Evolutionary conservation across 495 filamentous ascomycete genomes (phyloP).

Genomic region (Penicillium dipodomyicola): DNA sequence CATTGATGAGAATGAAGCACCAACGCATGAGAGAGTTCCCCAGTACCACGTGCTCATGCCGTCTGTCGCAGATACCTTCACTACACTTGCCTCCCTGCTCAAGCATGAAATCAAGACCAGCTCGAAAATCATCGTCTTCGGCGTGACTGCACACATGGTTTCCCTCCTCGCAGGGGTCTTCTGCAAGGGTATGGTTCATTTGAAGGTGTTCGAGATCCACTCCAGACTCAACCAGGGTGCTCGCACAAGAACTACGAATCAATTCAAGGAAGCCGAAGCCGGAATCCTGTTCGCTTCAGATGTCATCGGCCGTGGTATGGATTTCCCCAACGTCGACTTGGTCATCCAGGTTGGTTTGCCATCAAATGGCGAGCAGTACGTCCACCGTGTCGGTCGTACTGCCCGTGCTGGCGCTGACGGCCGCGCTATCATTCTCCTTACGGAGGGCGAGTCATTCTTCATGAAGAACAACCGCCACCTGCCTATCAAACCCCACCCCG

Average conservation of each 20-base stretch:
- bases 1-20: conserved; percentile 56
- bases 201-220: conserved; percentile 58
- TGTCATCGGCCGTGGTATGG: conserved; percentile 78
- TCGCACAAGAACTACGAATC: conserved; percentile 56
- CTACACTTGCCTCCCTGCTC: conserved; percentile 48
- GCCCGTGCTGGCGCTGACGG: conserved; percentile 66
- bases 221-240: conserved; percentile 56
- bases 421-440: conserved; percentile 63
- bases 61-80: conserved; percentile 51
- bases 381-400: conserved; percentile 80
- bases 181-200: conserved; percentile 36
- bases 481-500: conserved; percentile 53
- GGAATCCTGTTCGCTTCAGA: conserved; percentile 66
- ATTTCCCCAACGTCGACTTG: conserved; percentile 89
- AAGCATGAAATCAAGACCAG: conserved; percentile 41
- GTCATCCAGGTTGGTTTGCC: conserved; percentile 84
- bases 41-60: conserved; percentile 59
- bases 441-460: conserved; percentile 60
- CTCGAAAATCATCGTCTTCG: conserved; percentile 69
- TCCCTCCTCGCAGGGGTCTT: conserved; percentile 55
- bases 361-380: conserved; percentile 71
- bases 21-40: conserved; percentile 60
- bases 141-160: conserved; percentile 61
- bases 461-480: conserved; percentile 50
- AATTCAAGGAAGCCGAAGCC: conserved; percentile 55